phyloP scores from a whole-genome alignment of 495 filamentous ascomycete species.

The Talaromyces ruber region DNA sequence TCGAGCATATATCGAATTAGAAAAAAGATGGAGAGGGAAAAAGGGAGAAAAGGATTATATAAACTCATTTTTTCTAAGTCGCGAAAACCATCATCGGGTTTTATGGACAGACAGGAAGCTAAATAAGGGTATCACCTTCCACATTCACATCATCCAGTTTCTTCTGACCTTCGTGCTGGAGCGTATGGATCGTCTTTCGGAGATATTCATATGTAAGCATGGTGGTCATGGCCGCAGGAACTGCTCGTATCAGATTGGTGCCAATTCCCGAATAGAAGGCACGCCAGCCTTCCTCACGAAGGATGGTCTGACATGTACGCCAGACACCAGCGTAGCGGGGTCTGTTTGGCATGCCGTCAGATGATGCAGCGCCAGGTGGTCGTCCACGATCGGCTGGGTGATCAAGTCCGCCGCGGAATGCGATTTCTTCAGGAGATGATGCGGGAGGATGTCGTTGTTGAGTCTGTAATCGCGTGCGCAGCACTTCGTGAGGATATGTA shows the following conservation, averaged over 20 bases:
- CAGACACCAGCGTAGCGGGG: conserved; percentile 76
- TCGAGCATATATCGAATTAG: background rate
- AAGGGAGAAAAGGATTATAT: background rate
- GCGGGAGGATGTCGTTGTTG: conserved; percentile 53
- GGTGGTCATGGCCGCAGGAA: conserved; percentile 92
- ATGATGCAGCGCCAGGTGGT: conserved; percentile 38
- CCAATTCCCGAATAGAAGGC: conserved; percentile 98
- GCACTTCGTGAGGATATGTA: conserved; percentile 96
- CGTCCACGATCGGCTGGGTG: conserved; percentile 33
- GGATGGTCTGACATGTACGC: conserved; percentile 75
- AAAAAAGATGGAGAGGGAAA: background rate
- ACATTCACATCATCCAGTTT: conserved; percentile 17
- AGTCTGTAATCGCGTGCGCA: conserved; percentile 82
- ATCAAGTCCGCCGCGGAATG: conserved; percentile 57
- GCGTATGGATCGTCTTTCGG: conserved; percentile 46
- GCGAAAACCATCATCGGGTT: background rate
- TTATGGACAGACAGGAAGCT: background rate
- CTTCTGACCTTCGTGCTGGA: conserved; percentile 41
- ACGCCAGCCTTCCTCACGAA: conserved; percentile 87
- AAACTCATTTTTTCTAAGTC: background rate
- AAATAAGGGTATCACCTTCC: conserved; percentile 5
- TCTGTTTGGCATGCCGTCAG: conserved; percentile 46
- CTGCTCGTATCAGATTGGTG: conserved; percentile 91
- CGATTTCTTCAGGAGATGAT: conserved; percentile 41
- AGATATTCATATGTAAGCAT: conserved; percentile 94